phyloP scores from a whole-genome alignment of 345 rosid genomes.

The Populus deltoides region DNA sequence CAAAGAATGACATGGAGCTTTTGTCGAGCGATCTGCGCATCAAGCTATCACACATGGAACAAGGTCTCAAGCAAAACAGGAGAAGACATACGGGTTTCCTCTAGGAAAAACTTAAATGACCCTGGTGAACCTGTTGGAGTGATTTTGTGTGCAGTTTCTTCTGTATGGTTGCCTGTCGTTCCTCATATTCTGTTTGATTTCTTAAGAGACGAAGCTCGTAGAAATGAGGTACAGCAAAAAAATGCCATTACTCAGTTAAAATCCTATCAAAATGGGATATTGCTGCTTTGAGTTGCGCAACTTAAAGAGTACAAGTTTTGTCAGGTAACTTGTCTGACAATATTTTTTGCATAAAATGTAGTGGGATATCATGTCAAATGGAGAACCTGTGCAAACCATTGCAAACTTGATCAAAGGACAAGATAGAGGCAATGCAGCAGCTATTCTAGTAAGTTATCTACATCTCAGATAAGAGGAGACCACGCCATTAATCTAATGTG shows the following conservation, averaged over 20 bases:
- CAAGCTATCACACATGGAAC: constrained; percentile 91
- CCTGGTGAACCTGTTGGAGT: constrained; percentile 93
- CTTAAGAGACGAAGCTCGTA: constrained; percentile 77
- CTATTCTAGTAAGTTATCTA: constrained; percentile 53
- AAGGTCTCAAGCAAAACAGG: constrained; percentile 85
- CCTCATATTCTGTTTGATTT: constrained; percentile 71
- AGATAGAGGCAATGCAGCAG: constrained; percentile 90
- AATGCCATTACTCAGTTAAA: not conserved
- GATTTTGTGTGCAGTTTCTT: constrained; percentile 83
- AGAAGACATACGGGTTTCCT: constrained; percentile 81
- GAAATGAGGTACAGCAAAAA: constrained; percentile 58
- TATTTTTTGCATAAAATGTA: constrained; percentile 20
- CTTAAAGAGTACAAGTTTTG: not conserved
- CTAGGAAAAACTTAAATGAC: constrained; percentile 87
- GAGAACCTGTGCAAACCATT: constrained; percentile 61
- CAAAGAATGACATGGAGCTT: constrained; percentile 88
- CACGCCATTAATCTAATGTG: too few relatives aligned
- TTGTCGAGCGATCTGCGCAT: constrained; percentile 80
- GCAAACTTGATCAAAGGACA: constrained; percentile 87
- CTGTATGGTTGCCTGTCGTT: constrained; percentile 79
- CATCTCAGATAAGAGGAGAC: not conserved
- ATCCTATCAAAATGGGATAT: not conserved
- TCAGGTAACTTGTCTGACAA: constrained; percentile 7
- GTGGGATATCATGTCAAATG: constrained; percentile 89
- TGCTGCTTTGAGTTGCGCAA: not conserved